Percentiles rank a stretch among this genome's conserved stretches.
Conservation (phyloP, 2,329 filamentous ascomycete genomes). For the Fusarium zealandicum region DNA sequence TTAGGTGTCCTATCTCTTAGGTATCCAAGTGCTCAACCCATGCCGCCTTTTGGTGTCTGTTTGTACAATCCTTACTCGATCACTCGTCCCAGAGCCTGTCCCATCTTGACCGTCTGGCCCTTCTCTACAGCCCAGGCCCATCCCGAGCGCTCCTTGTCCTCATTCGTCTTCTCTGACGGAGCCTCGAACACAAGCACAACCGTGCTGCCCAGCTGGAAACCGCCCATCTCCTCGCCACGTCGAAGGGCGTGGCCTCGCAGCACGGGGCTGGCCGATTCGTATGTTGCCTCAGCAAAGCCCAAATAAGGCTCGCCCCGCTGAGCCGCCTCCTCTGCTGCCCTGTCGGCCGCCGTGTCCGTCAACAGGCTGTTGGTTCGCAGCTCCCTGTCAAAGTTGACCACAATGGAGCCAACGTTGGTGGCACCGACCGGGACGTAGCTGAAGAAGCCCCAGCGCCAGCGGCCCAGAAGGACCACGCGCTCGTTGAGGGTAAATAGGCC, state of each 20-base stretch:
- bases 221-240: constrained; percentile 96
- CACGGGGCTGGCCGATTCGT: constrained; percentile 77
- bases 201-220: constrained; percentile 93
- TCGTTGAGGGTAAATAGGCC: constrained; percentile 97
- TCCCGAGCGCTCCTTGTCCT: constrained; percentile 66
- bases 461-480: constrained; percentile 88
- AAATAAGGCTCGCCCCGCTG: constrained; percentile 80
- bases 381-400: constrained; percentile 95
- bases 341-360: constrained; percentile 90
- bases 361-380: constrained; percentile 90
- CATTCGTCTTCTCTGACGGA: constrained; percentile 66
- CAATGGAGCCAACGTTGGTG: constrained; percentile 96
- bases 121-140: constrained; percentile 89
- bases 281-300: constrained; percentile 94
- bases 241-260: constrained; percentile 84
- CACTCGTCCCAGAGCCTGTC: constrained; percentile 82
- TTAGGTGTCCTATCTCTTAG: constrained; percentile 22
- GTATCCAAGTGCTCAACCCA: constrained; percentile 20
- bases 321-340: constrained; percentile 80
- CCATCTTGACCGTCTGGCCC: constrained; percentile 88
- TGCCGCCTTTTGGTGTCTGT: constrained; percentile 11
- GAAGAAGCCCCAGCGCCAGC: constrained; percentile 98
- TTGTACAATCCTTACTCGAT: constrained; percentile 52
- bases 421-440: constrained; percentile 94
- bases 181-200: constrained; percentile 97